Conservation (phyloP, 495 filamentous ascomycete genomes). For the Penicillium manginii region DNA sequence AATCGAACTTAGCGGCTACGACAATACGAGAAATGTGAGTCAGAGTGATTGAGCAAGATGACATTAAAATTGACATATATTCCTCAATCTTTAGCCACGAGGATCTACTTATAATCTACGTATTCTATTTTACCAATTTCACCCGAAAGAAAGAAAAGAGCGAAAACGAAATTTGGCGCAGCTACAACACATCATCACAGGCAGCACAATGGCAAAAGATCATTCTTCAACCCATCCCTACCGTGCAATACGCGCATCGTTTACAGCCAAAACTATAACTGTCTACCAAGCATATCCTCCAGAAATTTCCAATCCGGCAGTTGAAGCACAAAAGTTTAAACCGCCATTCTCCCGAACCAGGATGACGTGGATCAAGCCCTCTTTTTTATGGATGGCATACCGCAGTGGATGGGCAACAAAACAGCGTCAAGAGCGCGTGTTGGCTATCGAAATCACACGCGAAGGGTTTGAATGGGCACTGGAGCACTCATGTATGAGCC, state of each 20-base stretch:
- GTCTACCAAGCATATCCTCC: constrained; percentile 66
- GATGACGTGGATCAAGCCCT: constrained; percentile 73
- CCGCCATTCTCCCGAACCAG: constrained; percentile 53
- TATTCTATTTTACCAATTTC: no score
- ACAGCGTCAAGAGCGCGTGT: constrained; percentile 51
- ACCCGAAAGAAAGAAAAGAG: no score
- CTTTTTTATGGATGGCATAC: constrained; percentile 69
- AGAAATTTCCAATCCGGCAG: constrained; percentile 57
- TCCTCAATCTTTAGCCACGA: no score
- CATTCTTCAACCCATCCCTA: constrained; percentile 19
- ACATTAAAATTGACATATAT: not conserved
- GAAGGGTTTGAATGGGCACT: constrained; percentile 48
- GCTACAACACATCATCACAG: not conserved
- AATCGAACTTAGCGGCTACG: not conserved
- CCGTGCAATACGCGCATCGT: constrained; percentile 57
- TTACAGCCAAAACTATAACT: constrained; percentile 53
- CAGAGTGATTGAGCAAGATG: constrained; percentile 4
- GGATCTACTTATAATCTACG: no score
- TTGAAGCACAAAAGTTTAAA: constrained; percentile 52
- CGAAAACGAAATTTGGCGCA: no score
- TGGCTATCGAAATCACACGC: constrained; percentile 55
- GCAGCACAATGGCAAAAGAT: not conserved
- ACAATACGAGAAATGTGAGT: constrained; percentile 7
- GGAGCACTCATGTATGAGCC: constrained; percentile 20
- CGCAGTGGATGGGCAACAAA: constrained; percentile 59